These are phyloP conservation scores for Talaromyces trachyspermus DNA, from an alignment of 495 filamentous ascomycete species.

Conservation along the genomic window DNA sequence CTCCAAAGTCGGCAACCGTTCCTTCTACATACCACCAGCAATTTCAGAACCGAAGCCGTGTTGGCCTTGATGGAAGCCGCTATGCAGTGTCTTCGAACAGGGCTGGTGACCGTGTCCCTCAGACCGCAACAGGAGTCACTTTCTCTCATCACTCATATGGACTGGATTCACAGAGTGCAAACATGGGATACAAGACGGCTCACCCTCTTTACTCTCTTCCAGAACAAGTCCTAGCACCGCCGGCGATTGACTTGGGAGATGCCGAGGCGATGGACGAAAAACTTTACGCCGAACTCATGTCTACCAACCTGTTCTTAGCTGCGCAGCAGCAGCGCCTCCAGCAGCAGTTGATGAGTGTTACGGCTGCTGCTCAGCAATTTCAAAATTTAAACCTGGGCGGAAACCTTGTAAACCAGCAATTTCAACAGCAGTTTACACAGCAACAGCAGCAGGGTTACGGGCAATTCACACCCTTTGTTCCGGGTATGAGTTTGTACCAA, in stretches of 20 bases:
- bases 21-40: conserved; percentile 53
- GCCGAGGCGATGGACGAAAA: conserved; percentile 72
- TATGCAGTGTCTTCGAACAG: conserved; percentile 35
- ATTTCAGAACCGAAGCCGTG: conserved; percentile 13
- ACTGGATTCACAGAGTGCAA: conserved; percentile 27
- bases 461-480: conserved; percentile 24
- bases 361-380: conserved; percentile 62
- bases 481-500: conserved; percentile 49
- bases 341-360: conserved; percentile 52
- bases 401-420: conserved; percentile 33
- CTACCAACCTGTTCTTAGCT: conserved; percentile 76
- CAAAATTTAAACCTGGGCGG: conserved; percentile 58
- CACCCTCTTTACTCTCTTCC: conserved; percentile 61
- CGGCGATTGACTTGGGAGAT: conserved; percentile 59
- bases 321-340: conserved; percentile 82
- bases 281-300: conserved; percentile 73
- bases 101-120: conserved; percentile 44
- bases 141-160: conserved; percentile 46
- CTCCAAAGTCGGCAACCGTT: conserved; percentile 76
- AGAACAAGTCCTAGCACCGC: conserved; percentile 82
- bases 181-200: conserved; percentile 20
- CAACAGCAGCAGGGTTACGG: conserved; percentile 17
- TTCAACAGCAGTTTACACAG: conserved; percentile 7
- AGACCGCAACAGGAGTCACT: conserved; percentile 53
- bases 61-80: conserved; percentile 38